These are phyloP conservation scores for Naganishia vaughanmartiniae DNA, from an alignment of 768 basidiomycete genomes.

Conservation along the genomic window DNA sequence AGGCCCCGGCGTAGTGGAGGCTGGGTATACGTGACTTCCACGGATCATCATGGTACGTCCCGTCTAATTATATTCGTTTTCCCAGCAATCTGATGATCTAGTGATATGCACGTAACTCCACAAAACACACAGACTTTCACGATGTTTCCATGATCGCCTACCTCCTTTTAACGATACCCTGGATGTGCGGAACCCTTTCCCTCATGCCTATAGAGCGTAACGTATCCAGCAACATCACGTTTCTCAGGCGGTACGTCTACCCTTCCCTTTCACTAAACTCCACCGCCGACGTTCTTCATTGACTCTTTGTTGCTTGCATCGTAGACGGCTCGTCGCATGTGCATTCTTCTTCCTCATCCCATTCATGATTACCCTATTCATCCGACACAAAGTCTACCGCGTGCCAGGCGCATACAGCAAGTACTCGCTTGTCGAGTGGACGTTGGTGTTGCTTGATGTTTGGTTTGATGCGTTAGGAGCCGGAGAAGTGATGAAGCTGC, in stretches of 20 bases:
- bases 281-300: background rate
- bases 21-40: slow-evolving; percentile 84
- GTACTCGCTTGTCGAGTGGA: slow-evolving; percentile 87
- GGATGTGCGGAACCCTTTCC: slow-evolving; percentile 73
- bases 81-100: background rate
- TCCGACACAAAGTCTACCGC: slow-evolving; percentile 76
- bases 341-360: slow-evolving; percentile 69
- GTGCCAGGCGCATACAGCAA: slow-evolving; percentile 82
- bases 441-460: slow-evolving; percentile 46
- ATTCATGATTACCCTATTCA: slow-evolving; percentile 77
- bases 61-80: background rate
- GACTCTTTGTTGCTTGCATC: background rate
- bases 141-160: slow-evolving; percentile 86
- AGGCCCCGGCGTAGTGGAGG: slow-evolving; percentile 58
- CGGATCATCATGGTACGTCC: slow-evolving; percentile 63
- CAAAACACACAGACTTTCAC: slow-evolving; percentile 64
- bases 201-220: slow-evolving; percentile 56
- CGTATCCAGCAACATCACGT: background rate
- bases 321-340: slow-evolving; percentile 60
- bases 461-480: slow-evolving; percentile 43
- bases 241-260: slow-evolving; percentile 2
- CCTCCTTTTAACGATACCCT: slow-evolving; percentile 77
- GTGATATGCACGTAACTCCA: background rate
- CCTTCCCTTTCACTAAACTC: background rate
- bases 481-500: slow-evolving; percentile 37